Conservation (phyloP, 2,329 filamentous ascomycete genomes). For the Tolypocladium ophioglossoides region DNA sequence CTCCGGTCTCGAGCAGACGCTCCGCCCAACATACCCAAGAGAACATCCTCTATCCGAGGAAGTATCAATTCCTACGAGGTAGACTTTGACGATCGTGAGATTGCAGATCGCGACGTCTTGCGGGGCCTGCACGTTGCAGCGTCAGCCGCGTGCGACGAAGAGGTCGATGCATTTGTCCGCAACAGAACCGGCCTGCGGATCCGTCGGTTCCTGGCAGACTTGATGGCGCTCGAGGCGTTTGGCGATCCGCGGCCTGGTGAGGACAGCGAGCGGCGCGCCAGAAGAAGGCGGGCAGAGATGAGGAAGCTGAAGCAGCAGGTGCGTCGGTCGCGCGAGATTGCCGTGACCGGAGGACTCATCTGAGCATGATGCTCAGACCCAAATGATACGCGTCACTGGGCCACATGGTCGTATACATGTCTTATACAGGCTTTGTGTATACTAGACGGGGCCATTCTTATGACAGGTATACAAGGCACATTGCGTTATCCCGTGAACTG, state of each 20-base stretch:
- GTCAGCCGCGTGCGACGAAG: slow-evolving; percentile 44
- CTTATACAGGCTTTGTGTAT: background rate
- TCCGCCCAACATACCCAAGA: slow-evolving; percentile 22
- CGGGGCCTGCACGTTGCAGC: slow-evolving; percentile 44
- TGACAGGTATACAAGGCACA: background rate
- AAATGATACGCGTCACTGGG: background rate
- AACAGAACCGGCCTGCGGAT: slow-evolving; percentile 41
- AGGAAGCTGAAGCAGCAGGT: slow-evolving; percentile 24
- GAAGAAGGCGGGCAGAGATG: slow-evolving; percentile 19
- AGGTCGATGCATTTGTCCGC: slow-evolving; percentile 40
- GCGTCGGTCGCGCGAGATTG: slow-evolving; percentile 20
- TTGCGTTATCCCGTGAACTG: background rate
- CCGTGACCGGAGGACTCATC: slow-evolving; percentile 6
- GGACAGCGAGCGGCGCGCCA: slow-evolving; percentile 13
- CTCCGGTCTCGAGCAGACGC: slow-evolving; percentile 12
- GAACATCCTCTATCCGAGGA: slow-evolving; percentile 23
- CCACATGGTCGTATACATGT: background rate
- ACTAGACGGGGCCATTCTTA: background rate
- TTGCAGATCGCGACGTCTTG: slow-evolving; percentile 41
- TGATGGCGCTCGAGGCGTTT: slow-evolving; percentile 39
- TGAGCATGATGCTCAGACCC: background rate
- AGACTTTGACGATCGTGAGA: slow-evolving; percentile 25
- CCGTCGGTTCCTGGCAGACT: slow-evolving; percentile 42
- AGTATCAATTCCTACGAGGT: slow-evolving; percentile 9
- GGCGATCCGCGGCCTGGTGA: slow-evolving; percentile 17